Evolutionary conservation across 305 asterid species (phyloP).

Genomic region (Euphrasia arctica): DNA sequence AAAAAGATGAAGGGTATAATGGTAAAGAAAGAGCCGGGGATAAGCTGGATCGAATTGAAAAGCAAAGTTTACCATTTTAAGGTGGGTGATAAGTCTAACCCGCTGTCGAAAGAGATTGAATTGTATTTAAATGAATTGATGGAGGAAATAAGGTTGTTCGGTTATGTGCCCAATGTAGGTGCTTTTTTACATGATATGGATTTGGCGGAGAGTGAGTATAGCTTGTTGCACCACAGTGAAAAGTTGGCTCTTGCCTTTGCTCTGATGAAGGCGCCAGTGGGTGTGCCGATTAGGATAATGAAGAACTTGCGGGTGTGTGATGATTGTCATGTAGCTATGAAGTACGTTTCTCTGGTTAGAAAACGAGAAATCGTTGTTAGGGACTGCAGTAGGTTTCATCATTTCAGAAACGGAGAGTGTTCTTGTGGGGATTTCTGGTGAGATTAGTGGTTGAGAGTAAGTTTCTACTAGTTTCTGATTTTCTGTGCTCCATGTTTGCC

Average conservation of each 20-base stretch:
- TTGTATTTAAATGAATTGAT: slow-evolving; percentile 52
- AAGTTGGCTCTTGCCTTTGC: slow-evolving; percentile 83
- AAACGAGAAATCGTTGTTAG: slow-evolving; percentile 63
- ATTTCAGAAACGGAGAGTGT: slow-evolving; percentile 65
- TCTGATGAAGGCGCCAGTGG: slow-evolving; percentile 55
- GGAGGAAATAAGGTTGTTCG: slow-evolving; percentile 51
- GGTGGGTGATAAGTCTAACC: slow-evolving; percentile 65
- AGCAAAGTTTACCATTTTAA: slow-evolving; percentile 55
- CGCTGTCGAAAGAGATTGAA: slow-evolving; percentile 45
- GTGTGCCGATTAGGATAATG: slow-evolving; percentile 75
- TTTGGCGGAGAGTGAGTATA: slow-evolving; percentile 67
- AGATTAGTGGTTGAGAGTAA: background rate
- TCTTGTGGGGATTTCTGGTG: slow-evolving; percentile 93
- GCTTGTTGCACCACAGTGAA: slow-evolving; percentile 78
- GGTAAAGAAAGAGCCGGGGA: slow-evolving; percentile 80
- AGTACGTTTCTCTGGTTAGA: slow-evolving; percentile 54
- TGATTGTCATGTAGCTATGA: slow-evolving; percentile 76
- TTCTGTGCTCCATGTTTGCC: no score
- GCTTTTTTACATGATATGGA: slow-evolving; percentile 77
- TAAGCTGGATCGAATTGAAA: slow-evolving; percentile 82
- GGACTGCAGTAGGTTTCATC: slow-evolving; percentile 83
- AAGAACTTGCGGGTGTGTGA: slow-evolving; percentile 78
- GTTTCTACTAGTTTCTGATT: background rate
- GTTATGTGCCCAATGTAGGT: slow-evolving; percentile 69
- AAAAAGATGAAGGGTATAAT: slow-evolving; percentile 57